phyloP scores from a whole-genome alignment of 305 asterid species.

The Solanum hybrid region DNA sequence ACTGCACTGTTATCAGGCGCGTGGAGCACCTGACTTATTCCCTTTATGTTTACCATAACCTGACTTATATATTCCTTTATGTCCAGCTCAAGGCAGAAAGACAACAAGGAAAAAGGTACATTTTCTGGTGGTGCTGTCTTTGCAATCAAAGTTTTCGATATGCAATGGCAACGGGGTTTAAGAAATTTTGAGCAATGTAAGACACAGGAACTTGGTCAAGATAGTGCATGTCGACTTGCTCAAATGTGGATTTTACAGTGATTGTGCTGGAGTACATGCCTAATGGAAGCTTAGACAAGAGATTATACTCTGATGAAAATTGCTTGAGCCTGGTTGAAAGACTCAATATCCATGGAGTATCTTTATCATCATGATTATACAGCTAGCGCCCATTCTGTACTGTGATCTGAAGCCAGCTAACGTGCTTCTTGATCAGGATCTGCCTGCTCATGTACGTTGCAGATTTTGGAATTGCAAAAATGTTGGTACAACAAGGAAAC shows the following conservation, averaged over 20 bases:
- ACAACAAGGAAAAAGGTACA: constrained; percentile 4
- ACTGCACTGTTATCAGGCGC: background rate
- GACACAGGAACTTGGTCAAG: constrained; percentile 30
- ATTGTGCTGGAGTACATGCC: constrained; percentile 31
- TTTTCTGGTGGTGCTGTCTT: constrained; percentile 13
- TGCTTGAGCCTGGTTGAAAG: background rate
- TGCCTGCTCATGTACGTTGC: constrained; percentile 24
- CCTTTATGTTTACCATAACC: background rate
- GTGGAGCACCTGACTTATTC: background rate
- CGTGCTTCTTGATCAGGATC: constrained; percentile 30
- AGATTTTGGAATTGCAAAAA: constrained; percentile 33
- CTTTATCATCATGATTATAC: constrained; percentile 5
- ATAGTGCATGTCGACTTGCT: constrained; percentile 23
- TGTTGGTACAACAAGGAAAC: constrained; percentile 14
- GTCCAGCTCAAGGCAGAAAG: constrained; percentile 12
- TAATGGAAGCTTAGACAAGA: constrained; percentile 19
- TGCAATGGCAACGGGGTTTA: constrained; percentile 12
- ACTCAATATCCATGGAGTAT: constrained; percentile 14
- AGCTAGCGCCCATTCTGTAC: constrained; percentile 7
- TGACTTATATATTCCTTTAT: background rate
- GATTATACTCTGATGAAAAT: constrained; percentile 17
- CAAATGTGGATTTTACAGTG: constrained; percentile 25
- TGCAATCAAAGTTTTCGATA: constrained; percentile 28
- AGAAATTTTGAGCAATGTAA: constrained; percentile 16
- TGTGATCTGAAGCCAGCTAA: constrained; percentile 33